Evolutionary conservation across 768 basidiomycete genomes (phyloP), one percentile per base, ranked within the genome.

Genomic region (Pleurotus tuoliensis): DNA sequence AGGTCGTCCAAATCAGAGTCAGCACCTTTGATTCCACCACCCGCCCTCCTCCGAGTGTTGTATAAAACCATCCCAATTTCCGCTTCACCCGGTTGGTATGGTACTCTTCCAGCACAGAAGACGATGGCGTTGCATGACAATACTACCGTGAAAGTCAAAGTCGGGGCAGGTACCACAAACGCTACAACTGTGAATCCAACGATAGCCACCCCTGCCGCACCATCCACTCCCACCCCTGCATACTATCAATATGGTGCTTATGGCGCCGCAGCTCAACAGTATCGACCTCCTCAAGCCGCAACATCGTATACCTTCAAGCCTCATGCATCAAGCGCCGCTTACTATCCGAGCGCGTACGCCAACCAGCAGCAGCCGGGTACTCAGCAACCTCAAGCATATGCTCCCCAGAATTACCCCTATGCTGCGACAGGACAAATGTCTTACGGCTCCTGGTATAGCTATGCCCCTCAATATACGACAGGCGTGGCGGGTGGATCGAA

Each of bases 121-220:
- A 58, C 79, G 8, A 77, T 80, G 0, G 87, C 90, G 4, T 78
- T 92, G 13, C 82, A 85, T 15, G 90, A 92, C 67, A 84, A 92
- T 64, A 78, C 82, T 3, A 93, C 90, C 1, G 71, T 91, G 45
- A 86, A 84, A 69, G 78, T 90, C 58, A 68, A 68, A 7, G 58
- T 81, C 1, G 73, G 77, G 3, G 61, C 67, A 7, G 48, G 50
- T 15, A 37, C 68, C 72, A 50, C 71, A 18, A 58, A 69, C 41
- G 59, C 75, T 47, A 55, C 71, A 50, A 67, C 74, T 13, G 62
- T 73, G 43, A 63, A 70, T 20, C 61, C 71, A 8, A 64, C 70
- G 13, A 64, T 74, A 3, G 66, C 80, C 20, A 64, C 72, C 6
- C 60, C 72, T 5, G 58, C 66, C 15, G 53, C 70, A 43, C 54